Evolutionary conservation across 805 yeast genomes (phyloP), one percentile per base, ranked within the genome.

Genomic region (Barnettozyma siamensis): DNA sequence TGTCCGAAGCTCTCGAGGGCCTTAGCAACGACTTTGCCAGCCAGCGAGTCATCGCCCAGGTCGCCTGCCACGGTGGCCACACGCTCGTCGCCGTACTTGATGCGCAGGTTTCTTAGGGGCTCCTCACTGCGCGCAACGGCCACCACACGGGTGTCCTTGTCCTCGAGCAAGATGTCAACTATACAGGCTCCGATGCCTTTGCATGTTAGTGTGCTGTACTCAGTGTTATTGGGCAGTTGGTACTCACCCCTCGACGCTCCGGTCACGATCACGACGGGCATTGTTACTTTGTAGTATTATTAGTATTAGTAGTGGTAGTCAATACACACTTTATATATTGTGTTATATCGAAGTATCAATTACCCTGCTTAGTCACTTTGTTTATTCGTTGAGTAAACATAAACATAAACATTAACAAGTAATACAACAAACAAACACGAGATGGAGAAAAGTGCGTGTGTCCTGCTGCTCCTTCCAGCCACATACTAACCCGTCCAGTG

Each of bases 131-230:
- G 75, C 0, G 96, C 89, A 23, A 87, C 75, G 0, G 88, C 88
- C 11, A 85, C 73, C 5, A 85, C 75, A 30, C 67, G 66, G 1
- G 74, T 58, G 12, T 56, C 48, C 0, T 65, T 50, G 4, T 62
- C 52, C 3, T 54, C 43, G 3, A 59, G 35, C 1, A 88, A 62
- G 16, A 76, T 62, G 30, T 73, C 70, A 4, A 82, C 87, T 49
- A 83, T 78, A 1, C 88, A 73, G n/a, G 70, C 74, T 3, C 99
- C 99, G 54, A 91, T 82, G 5, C 97, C 95, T 54, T 16, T 3
- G 11, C 18, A 9, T 11, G 8, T 9, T n/a, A n/a, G n/a, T n/a
- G n/a, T n/a, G n/a, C n/a, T n/a, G n/a, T n/a, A n/a, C n/a, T n/a
- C n/a, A n/a, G n/a, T n/a, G n/a, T n/a, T n/a, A n/a, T n/a, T n/a